Evolutionary conservation across 306 rosid species (phyloP), one percentile per base, ranked within the genome.

Genomic region (Ormosia semicastrata): DNA sequence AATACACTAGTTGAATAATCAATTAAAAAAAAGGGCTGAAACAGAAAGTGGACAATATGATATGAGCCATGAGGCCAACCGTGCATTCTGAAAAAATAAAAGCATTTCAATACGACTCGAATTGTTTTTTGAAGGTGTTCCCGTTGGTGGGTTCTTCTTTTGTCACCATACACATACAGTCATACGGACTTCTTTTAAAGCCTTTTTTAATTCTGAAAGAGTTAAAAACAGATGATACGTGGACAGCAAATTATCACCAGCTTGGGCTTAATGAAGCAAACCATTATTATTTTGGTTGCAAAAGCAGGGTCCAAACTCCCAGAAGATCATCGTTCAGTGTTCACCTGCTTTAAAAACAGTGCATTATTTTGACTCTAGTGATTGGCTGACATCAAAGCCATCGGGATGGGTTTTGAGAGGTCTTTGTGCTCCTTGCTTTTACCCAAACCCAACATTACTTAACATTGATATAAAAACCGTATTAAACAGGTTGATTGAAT

Each of bases 241-340:
- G 68, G 80, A 53, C 70, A 37, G 44, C 73, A 70, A 83, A 7
- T 79, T 87, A 65, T 44, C 52, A 32, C 32, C 65, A 56, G 86
- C 89, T 78, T 81, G 36, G 72, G 88, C 78, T 88, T 83, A 6
- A 85, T 73, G 91, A 81, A 44, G 72, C 40, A 75, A 81, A 60
- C 29, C 46, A 4, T 24, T 24, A 67, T 66, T 5, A 77, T 71
- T n/a, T 81, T 69, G 82, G 84, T 56, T 54, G 84, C 58, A 68
- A 80, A 80, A 81, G 70, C 66, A 32, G 78, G 66, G 85, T 74
- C 60, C 89, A 68, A 43, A 32, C 78, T 24, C 53, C 41, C 80
- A 39, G 62, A 49, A 37, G 54, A 74, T 56, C 34, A 46, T 72
- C 2, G 9, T 17, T 76, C 11, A 47, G 17, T 66, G 32, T 53